These are phyloP conservation scores for Monosporascus sp. DNA, from an alignment of 2,329 filamentous ascomycete species.

Conservation along the genomic window DNA sequence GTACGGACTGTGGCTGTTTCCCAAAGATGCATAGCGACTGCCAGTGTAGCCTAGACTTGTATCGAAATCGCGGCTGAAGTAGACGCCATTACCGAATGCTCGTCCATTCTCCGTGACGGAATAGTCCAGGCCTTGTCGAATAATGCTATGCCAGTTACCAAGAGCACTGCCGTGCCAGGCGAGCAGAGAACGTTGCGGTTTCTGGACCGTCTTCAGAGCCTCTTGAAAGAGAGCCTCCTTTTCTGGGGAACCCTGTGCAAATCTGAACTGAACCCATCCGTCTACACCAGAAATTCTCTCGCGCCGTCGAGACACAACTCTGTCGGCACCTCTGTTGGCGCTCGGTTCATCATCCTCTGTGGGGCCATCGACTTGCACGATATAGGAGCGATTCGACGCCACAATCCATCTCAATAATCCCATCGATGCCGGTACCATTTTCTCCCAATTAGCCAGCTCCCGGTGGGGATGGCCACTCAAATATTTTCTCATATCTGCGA, in stretches of 20 bases:
- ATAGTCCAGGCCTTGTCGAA: constrained; percentile 76
- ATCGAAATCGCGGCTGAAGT: constrained; percentile 60
- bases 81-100: constrained; percentile 73
- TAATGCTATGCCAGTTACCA: constrained; percentile 83
- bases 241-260: constrained; percentile 82
- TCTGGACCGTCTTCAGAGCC: constrained; percentile 46
- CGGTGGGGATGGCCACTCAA: constrained; percentile 35
- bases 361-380: constrained; percentile 63
- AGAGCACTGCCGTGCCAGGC: constrained; percentile 80
- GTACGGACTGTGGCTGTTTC: background rate
- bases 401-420: constrained; percentile 80
- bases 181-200: constrained; percentile 57
- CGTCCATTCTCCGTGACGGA: constrained; percentile 58
- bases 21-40: background rate
- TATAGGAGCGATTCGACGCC: constrained; percentile 82
- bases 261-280: constrained; percentile 74
- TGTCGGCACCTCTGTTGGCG: background rate
- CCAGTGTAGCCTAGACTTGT: constrained; percentile 50
- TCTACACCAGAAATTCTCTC: constrained; percentile 59
- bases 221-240: constrained; percentile 72
- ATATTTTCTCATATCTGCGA: constrained; percentile 51
- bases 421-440: constrained; percentile 60
- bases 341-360: constrained; percentile 12
- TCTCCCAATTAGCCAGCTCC: constrained; percentile 39
- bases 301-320: constrained; percentile 19